A percentile compares a stretch with the other conserved stretches of the same genome.
Conservation (phyloP, 495 filamentous ascomycete genomes). For the Platismatia glauca region DNA sequence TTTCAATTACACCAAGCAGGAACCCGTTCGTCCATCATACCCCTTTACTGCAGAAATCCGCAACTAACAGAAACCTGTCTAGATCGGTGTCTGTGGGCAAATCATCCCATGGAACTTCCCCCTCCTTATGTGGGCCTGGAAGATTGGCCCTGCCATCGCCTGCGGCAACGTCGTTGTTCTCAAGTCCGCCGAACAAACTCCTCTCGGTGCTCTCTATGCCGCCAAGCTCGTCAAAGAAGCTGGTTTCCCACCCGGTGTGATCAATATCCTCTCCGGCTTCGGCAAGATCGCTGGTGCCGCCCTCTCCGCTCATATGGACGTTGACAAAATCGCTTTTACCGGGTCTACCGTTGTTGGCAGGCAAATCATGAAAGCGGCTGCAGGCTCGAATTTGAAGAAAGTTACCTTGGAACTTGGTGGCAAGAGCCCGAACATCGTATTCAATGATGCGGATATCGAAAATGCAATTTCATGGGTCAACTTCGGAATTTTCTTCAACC, state of each 20-base stretch:
- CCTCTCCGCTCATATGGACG: slow-evolving; percentile 87
- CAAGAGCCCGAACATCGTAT: slow-evolving; percentile 97
- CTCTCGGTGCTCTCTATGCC: slow-evolving; percentile 76
- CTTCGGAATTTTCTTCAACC: slow-evolving; percentile 98
- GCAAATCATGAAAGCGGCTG: slow-evolving; percentile 91
- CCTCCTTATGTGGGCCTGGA: slow-evolving; percentile 94
- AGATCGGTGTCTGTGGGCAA: slow-evolving; percentile 86
- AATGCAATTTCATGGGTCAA: slow-evolving; percentile 97
- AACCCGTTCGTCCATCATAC: slow-evolving; percentile 53
- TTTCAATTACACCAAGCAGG: slow-evolving; percentile 84
- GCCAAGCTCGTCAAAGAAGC: slow-evolving; percentile 80
- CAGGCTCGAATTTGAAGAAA: slow-evolving; percentile 94
- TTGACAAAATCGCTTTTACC: slow-evolving; percentile 98
- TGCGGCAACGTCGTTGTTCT: slow-evolving; percentile 84
- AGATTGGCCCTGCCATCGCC: slow-evolving; percentile 88
- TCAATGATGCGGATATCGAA: slow-evolving; percentile 91
- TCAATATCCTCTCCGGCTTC: slow-evolving; percentile 92
- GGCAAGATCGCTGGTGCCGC: slow-evolving; percentile 86
- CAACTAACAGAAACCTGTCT: background rate
- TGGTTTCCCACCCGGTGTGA: slow-evolving; percentile 90
- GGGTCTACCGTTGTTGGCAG: slow-evolving; percentile 88
- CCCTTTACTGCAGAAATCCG: background rate
- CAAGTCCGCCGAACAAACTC: slow-evolving; percentile 96
- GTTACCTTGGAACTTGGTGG: slow-evolving; percentile 97
- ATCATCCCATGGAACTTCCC: slow-evolving; percentile 99